A percentile compares a stretch with the other conserved stretches of the same genome.
phyloP scores from a whole-genome alignment of 345 rosid species.

The Eucalyptus sp. region DNA sequence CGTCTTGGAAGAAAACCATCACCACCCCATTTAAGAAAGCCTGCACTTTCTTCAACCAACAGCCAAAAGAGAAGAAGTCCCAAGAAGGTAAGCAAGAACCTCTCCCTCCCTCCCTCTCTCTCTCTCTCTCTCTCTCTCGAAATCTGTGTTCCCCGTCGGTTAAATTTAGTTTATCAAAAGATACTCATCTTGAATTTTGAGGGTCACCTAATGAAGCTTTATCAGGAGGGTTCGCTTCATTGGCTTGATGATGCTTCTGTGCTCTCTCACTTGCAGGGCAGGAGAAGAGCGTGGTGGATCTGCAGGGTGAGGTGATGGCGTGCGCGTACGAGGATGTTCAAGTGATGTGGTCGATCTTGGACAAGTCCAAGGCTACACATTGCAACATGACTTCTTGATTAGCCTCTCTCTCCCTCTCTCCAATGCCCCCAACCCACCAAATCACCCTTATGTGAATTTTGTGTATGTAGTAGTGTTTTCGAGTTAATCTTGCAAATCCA shows the following conservation, averaged over 20 bases:
- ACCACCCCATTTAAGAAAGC: constrained; percentile 82
- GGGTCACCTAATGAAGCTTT: not conserved
- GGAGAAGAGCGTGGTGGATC: constrained; percentile 48
- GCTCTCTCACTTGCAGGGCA: constrained; percentile 22
- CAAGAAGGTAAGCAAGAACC: constrained; percentile 17
- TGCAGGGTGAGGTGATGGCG: constrained; percentile 91
- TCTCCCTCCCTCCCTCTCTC: not conserved
- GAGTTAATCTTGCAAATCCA: not conserved
- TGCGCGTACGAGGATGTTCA: constrained; percentile 89
- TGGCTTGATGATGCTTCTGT: not conserved
- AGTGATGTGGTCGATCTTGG: constrained; percentile 96
- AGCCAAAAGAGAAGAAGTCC: constrained; percentile 29
- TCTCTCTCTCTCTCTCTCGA: not conserved
- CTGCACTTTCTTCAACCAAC: constrained; percentile 69
- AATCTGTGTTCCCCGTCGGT: not conserved
- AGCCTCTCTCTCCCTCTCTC: not conserved
- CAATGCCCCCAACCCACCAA: not conserved
- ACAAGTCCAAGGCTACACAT: constrained; percentile 58
- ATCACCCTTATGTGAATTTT: not conserved
- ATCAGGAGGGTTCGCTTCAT: not conserved
- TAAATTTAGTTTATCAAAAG: not conserved
- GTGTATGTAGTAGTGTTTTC: not conserved
- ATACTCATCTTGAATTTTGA: not conserved
- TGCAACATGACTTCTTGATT: constrained; percentile 34
- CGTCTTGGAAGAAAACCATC: constrained; percentile 84